Conservation (phyloP, 2,329 filamentous ascomycete genomes). For the Penicillium rolfsii region DNA sequence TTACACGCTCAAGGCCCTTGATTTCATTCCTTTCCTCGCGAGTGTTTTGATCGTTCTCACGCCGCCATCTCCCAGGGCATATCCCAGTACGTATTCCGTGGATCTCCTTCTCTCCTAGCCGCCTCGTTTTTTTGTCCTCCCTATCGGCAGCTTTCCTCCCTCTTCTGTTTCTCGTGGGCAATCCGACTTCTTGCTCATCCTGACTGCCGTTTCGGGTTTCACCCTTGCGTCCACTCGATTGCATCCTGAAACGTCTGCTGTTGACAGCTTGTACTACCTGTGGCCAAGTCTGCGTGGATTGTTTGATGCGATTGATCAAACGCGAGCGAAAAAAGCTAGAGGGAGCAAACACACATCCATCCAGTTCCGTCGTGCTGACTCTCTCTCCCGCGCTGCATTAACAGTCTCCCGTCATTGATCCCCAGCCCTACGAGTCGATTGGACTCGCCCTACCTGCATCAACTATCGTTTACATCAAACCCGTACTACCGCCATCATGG, state of each 20-base stretch:
- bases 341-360: conserved; percentile 1
- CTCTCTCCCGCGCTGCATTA: conserved; percentile 1
- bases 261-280: conserved; percentile 27
- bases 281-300: conserved; percentile 15
- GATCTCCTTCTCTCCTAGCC: background rate
- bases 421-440: conserved; percentile 14
- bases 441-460: conserved; percentile 16
- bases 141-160: conserved; percentile 1
- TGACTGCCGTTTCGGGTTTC: conserved; percentile 22
- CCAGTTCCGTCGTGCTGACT: conserved; percentile 12
- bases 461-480: conserved; percentile 21
- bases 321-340: background rate
- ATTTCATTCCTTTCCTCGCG: conserved; percentile 9
- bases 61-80: conserved; percentile 2
- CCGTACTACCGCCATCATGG: conserved; percentile 71
- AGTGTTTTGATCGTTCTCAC: background rate
- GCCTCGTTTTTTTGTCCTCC: conserved; percentile 1
- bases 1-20: conserved; percentile 6
- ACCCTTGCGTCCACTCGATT: conserved; percentile 29
- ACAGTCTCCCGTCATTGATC: conserved; percentile 17
- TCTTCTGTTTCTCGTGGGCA: conserved; percentile 9
- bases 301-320: conserved; percentile 13
- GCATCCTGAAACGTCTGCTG: conserved; percentile 29
- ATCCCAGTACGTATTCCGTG: conserved; percentile 15
- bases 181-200: background rate